Evolutionary conservation across 257 asterid species (phyloP), one percentile per base, ranked within the genome.

Genomic region (Nicotiana paniculata): DNA sequence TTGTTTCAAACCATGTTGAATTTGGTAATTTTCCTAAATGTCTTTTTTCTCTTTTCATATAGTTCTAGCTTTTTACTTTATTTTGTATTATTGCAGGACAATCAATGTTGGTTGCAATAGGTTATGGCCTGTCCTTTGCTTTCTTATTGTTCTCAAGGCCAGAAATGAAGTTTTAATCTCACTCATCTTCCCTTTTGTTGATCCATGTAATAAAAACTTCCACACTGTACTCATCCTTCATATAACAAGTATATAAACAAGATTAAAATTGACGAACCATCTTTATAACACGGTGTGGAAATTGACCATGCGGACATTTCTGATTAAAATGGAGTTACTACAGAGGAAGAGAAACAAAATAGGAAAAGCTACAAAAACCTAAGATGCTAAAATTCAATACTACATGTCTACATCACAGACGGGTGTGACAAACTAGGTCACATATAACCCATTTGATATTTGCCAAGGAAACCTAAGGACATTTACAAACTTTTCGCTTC

Each of bases 121-220:
- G 85, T 26, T 84, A 84, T 48, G 84, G 88, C 4, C 67, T 84
- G 51, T 84, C 84, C 24, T 18, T 74, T 28, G 18, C 65, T 10
- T 84, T 88, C 87, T 85, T 28, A 46, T 46, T 81, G 37, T 11
- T 65, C 69, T 85, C 85, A 51, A 59, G 12, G 55, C 32, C 46
- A 61, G 86, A 58, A 37, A 85, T 86, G 86, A 83, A 65, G 77
- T 83, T 86, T 6, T 88, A 74, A 84, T 51, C 53, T 43, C 35
- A 9, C 51, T 43, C 1, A 11, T 43, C 51, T 43, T 43, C 51
- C 12, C 51, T 43, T 43, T 43, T 43, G 12, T 43, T 9, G 9
- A 43, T 43, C 9, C 48, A 43, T 6, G 48, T 43, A 43, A 8
- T 43, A 15, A 39, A 2, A 72, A 46, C 18, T 53, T 15, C 18